These are phyloP conservation scores for Colletotrichum agaves DNA, from an alignment of 2,329 filamentous ascomycete species.

Conservation along the genomic window DNA sequence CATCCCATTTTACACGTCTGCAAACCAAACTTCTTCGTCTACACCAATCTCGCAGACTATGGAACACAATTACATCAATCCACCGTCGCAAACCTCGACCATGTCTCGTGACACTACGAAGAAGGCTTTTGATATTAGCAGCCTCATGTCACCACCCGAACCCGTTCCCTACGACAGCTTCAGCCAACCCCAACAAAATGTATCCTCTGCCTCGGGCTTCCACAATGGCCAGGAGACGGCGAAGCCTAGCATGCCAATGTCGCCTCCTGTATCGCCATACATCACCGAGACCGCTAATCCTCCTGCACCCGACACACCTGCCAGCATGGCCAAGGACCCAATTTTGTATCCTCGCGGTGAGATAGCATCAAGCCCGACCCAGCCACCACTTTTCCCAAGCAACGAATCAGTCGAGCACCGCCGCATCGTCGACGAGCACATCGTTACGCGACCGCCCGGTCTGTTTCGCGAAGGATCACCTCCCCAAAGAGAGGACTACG, in stretches of 20 bases:
- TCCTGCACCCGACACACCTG: constrained; percentile 45
- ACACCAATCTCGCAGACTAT: constrained; percentile 40
- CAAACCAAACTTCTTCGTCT: constrained; percentile 21
- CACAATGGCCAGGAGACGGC: constrained; percentile 35
- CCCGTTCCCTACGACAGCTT: constrained; percentile 65
- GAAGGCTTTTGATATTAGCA: constrained; percentile 61
- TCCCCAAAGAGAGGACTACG: constrained; percentile 64
- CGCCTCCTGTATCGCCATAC: constrained; percentile 67
- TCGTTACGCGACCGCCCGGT: constrained; percentile 54
- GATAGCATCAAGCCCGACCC: constrained; percentile 51
- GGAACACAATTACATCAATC: constrained; percentile 39
- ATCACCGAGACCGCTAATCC: constrained; percentile 54
- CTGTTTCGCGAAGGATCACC: constrained; percentile 58
- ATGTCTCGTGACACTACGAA: constrained; percentile 43
- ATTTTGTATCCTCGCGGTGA: constrained; percentile 67
- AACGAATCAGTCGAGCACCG: constrained; percentile 54
- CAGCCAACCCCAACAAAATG: constrained; percentile 42
- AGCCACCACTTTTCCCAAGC: constrained; percentile 61
- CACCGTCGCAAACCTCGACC: background rate
- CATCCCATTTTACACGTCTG: constrained; percentile 13
- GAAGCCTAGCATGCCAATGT: constrained; percentile 57
- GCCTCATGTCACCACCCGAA: constrained; percentile 72
- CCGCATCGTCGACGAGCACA: constrained; percentile 62
- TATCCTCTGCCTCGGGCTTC: background rate
- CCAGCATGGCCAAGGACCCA: constrained; percentile 59